Conservation (phyloP, 805 yeast genomes). For the Teunomyces lycoperdinae region DNA sequence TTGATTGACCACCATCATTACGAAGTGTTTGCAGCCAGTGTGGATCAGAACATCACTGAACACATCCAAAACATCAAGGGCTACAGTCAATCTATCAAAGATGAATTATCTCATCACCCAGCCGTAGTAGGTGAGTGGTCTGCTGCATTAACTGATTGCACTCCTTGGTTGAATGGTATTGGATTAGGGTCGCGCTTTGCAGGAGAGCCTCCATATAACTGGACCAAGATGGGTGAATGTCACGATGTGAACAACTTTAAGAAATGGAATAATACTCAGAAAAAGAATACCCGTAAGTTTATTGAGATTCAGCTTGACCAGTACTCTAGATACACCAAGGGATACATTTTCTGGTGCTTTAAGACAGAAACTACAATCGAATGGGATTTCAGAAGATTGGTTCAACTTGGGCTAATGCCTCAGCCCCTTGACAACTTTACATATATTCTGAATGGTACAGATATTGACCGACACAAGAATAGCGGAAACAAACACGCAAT, state of each 20-base stretch:
- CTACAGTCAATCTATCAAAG: constrained; percentile 29
- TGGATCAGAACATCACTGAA: constrained; percentile 27
- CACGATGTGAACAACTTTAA: constrained; percentile 31
- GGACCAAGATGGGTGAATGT: constrained; percentile 42
- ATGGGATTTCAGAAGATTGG: constrained; percentile 61
- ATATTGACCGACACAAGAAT: constrained; percentile 19
- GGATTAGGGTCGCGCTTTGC: constrained; percentile 54
- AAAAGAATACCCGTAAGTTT: constrained; percentile 46
- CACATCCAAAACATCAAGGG: constrained; percentile 30
- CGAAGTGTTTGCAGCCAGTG: constrained; percentile 31
- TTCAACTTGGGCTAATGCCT: constrained; percentile 54
- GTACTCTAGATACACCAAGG: constrained; percentile 43
- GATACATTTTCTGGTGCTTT: constrained; percentile 73
- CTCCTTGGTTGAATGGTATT: constrained; percentile 85
- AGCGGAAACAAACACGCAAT: not conserved
- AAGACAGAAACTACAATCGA: constrained; percentile 64
- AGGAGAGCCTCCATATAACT: constrained; percentile 37
- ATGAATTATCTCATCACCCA: constrained; percentile 41
- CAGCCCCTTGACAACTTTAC: constrained; percentile 46
- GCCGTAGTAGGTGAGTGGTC: constrained; percentile 70
- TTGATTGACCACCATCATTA: constrained; percentile 42
- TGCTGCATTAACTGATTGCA: constrained; percentile 88
- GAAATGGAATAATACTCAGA: constrained; percentile 44
- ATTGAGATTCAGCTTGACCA: constrained; percentile 62
- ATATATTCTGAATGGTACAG: constrained; percentile 34